Conservation (phyloP, 768 basidiomycete genomes). For the Infundibulicybe gibba region DNA sequence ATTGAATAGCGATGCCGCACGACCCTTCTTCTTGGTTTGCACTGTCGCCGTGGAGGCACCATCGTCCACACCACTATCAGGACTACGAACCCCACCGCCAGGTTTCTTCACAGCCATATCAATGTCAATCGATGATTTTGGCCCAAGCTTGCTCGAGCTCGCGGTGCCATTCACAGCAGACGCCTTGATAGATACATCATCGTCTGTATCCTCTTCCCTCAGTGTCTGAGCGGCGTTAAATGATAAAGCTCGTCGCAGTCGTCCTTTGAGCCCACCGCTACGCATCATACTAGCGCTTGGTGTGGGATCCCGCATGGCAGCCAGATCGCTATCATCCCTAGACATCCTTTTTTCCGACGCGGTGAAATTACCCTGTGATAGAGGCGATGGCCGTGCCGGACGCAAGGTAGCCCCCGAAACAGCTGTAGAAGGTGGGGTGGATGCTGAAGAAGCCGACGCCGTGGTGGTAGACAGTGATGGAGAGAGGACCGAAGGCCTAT, state of each 20-base stretch:
- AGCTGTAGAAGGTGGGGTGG: slow-evolving; percentile 25
- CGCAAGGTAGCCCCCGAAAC: slow-evolving; percentile 30
- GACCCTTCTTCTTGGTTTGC: slow-evolving; percentile 66
- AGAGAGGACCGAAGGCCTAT: slow-evolving; percentile 24
- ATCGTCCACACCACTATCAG: slow-evolving; percentile 34
- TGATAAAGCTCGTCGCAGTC: slow-evolving; percentile 69
- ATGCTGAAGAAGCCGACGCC: slow-evolving; percentile 24
- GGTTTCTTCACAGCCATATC: slow-evolving; percentile 22
- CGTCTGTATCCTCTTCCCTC: slow-evolving; percentile 53
- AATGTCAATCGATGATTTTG: slow-evolving; percentile 24
- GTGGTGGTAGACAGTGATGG: slow-evolving; percentile 31
- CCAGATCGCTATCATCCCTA: slow-evolving; percentile 70
- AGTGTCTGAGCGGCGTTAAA: slow-evolving; percentile 58
- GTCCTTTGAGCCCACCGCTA: slow-evolving; percentile 72
- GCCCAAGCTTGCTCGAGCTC: slow-evolving; percentile 26
- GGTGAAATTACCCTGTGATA: slow-evolving; percentile 62
- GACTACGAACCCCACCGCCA: slow-evolving; percentile 15
- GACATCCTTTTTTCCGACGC: slow-evolving; percentile 75
- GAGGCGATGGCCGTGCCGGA: slow-evolving; percentile 57
- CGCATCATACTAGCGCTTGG: slow-evolving; percentile 39
- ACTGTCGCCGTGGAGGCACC: slow-evolving; percentile 39
- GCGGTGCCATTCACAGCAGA: slow-evolving; percentile 19
- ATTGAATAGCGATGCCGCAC: slow-evolving; percentile 80
- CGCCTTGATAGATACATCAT: slow-evolving; percentile 34
- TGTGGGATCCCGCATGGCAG: slow-evolving; percentile 44